Base-by-base conservation (phyloP, 2,329 filamentous ascomycete species). In the Fusarium cyanostomum region DNA sequence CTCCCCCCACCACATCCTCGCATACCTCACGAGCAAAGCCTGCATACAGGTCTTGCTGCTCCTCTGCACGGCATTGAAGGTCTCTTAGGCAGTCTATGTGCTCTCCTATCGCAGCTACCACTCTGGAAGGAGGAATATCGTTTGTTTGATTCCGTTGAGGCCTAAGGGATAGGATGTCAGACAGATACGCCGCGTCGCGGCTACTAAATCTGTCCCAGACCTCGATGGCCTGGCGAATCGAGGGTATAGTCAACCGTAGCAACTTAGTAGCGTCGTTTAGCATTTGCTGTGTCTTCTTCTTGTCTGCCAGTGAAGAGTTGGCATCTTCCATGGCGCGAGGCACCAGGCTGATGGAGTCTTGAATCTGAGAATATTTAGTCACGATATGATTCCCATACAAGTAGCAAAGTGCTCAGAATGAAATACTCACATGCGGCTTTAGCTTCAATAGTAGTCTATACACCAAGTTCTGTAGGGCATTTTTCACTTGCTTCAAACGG, bases 21-120 rank as follows among this genome's bases (percentile, higher is more conserved):
- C 50, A 18, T 57, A 57, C 50, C 50, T 57, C 53, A 11, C 35
- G 41, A 11, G 41, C 12, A n/a, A 57, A 50, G 9, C 50, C 54
- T 1, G 35, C 6, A 2, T 50, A 57, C 6, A 57, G 18, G 3
- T 57, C 54, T n/a, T 39, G 38, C 18, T 48, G 50, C n/a, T 57
- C 34, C 10, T 55, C 41, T 1, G 54, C 50, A 2, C 51, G 54
- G 3, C 34, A 24, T 18, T 55, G 54, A 4, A 57, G 54, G 6
- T 55, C 50, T 11, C 41, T 18, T 4, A 57, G n/a, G 3, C 21
- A 41, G 6, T 55, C 41, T 0, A 57, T 30, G 0, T 57, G 50
- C 9, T 55, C 35, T 11, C 34, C 50, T 9, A 57, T 57, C 16
- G 27, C 35, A 6, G 54, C 45, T 1, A 55, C 50, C 1, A 48